phyloP scores from a whole-genome alignment of 768 basidiomycete species.

The Termitomyces sp. region DNA sequence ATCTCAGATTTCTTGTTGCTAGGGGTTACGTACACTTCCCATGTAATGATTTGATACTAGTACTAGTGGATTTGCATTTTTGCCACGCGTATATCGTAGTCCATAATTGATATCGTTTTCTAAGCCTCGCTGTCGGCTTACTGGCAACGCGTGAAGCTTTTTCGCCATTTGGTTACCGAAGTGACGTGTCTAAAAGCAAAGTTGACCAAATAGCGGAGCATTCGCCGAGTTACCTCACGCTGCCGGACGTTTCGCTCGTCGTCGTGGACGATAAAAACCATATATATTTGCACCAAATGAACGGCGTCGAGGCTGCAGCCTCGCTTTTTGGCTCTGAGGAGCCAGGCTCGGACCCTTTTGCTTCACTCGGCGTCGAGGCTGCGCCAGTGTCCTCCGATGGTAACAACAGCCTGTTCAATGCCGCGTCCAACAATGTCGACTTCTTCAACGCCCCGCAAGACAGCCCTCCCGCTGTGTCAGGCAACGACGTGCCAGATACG shows the following conservation, averaged over 20 bases:
- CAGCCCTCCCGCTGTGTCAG: background rate
- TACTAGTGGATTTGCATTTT: background rate
- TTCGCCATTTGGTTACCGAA: background rate
- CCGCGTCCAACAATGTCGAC: conserved; percentile 6
- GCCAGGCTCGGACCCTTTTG: conserved; percentile 58
- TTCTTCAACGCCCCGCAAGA: conserved; percentile 5
- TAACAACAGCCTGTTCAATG: conserved; percentile 15
- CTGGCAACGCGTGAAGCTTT: background rate
- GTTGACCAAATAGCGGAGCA: conserved; percentile 31
- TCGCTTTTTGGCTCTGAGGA: conserved; percentile 76
- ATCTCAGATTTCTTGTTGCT: background rate
- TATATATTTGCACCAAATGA: conserved; percentile 35
- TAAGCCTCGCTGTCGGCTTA: too few species aligned
- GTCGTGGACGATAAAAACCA: conserved; percentile 5
- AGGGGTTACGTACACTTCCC: conserved; percentile 9
- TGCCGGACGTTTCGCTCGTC: conserved; percentile 2
- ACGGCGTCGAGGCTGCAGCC: conserved; percentile 71
- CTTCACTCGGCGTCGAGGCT: conserved; percentile 42
- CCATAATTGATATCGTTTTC: background rate
- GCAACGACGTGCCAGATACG: conserved; percentile 7
- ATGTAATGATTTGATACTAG: background rate
- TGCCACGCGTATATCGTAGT: conserved; percentile 2
- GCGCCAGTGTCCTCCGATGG: conserved; percentile 18
- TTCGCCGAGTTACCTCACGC: conserved; percentile 1
- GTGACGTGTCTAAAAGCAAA: conserved; percentile 37